Conservation (phyloP, 139 green algal genomes). For the Chlamydomonas sp. region DNA sequence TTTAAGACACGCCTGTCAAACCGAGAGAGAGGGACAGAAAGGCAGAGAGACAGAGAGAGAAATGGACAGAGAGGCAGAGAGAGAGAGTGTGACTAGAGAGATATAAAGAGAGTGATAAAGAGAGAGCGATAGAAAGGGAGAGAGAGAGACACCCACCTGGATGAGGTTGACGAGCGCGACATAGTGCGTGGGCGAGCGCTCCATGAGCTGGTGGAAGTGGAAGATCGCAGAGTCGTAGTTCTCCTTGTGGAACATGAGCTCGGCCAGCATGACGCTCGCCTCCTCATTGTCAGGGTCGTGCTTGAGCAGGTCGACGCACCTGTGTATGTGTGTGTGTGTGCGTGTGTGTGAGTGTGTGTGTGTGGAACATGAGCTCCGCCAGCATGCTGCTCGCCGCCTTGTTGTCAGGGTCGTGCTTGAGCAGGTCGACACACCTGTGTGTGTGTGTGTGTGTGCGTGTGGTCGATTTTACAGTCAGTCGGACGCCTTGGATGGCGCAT, state of each 20-base stretch:
- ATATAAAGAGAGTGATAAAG: background rate
- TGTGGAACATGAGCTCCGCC: slow-evolving; percentile 69
- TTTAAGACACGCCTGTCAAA: no score
- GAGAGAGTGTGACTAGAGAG: background rate
- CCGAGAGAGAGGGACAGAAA: no score
- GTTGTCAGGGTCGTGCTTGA: slow-evolving; percentile 59
- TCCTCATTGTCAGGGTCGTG: slow-evolving; percentile 61
- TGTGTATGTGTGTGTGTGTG: no score
- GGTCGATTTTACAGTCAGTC: no score
- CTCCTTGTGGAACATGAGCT: slow-evolving; percentile 73
- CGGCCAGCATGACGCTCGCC: slow-evolving; percentile 67
- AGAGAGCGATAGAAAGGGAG: background rate
- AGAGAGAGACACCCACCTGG: background rate
- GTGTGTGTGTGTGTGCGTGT: no score
- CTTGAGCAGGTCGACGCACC: slow-evolving; percentile 53
- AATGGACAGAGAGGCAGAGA: no score
- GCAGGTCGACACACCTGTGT: slow-evolving; percentile 40
- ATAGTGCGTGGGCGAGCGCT: slow-evolving; percentile 55
- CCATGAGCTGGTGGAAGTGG: slow-evolving; percentile 72
- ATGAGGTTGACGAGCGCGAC: slow-evolving; percentile 59
- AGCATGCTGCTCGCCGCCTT: slow-evolving; percentile 68
- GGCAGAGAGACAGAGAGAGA: no score
- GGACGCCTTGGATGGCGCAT: no score
- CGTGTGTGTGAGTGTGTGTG: slow-evolving; percentile 14
- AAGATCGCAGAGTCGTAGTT: slow-evolving; percentile 62